Evolutionary conservation across 371 early-diverging fungal species (phyloP).

Genomic region (Amoeboradix gromovi): DNA sequence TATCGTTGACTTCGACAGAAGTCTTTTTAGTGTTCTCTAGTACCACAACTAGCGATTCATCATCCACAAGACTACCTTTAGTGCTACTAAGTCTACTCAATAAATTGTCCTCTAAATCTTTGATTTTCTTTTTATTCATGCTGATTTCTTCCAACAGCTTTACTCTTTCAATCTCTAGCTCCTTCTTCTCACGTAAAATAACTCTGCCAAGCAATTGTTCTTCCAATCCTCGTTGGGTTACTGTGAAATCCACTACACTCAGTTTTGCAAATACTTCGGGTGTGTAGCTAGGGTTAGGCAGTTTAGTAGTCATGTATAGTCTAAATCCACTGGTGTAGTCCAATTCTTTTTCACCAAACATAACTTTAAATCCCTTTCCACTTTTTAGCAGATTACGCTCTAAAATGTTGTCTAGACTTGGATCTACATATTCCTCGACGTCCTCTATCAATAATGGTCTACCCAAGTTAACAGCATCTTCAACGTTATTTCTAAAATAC

Average conservation of each 20-base stretch:
- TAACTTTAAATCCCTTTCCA: conserved; percentile 21
- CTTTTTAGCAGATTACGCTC: conserved; percentile 25
- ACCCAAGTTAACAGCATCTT: conserved; percentile 21
- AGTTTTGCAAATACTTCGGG: conserved; percentile 29
- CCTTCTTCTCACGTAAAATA: conserved; percentile 28
- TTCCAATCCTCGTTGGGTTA: conserved; percentile 24
- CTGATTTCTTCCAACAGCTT: conserved; percentile 28
- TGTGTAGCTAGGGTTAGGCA: conserved; percentile 27
- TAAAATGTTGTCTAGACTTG: conserved; percentile 26
- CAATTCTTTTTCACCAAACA: conserved; percentile 28
- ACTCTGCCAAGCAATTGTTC: conserved; percentile 30
- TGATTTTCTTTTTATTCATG: conserved; percentile 27
- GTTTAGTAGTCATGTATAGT: conserved; percentile 24
- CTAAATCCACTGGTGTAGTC: conserved; percentile 22
- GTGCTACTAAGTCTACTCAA: conserved; percentile 24
- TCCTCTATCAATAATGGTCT: conserved; percentile 28
- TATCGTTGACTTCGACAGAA: conserved; percentile 28
- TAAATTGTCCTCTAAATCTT: conserved; percentile 29
- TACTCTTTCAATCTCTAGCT: conserved; percentile 25
- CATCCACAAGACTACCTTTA: conserved; percentile 26
- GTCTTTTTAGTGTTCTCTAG: conserved; percentile 25
- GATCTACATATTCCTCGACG: conserved; percentile 24
- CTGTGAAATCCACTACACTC: conserved; percentile 27
- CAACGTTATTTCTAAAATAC: conserved; percentile 25
- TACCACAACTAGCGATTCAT: conserved; percentile 28